Evolutionary conservation across 108 stramenopile genomes (phyloP).

Genomic region (Chaetoceros muelleri): DNA sequence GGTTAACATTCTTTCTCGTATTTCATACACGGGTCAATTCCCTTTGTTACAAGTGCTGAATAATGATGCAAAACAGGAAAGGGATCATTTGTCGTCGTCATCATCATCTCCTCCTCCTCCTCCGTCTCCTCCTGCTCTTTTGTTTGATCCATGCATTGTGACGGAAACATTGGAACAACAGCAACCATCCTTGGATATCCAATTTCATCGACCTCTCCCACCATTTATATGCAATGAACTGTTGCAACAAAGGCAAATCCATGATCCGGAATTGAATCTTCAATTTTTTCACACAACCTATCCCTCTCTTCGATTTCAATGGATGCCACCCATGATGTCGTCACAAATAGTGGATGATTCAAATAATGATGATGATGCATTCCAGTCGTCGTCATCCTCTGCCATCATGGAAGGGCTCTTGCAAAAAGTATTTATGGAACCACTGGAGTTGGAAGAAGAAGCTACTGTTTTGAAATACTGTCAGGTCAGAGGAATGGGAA

Average conservation of each 20-base stretch:
- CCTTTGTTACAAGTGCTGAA: background rate
- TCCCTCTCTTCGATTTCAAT: background rate
- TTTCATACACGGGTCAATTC: background rate
- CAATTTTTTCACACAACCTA: background rate
- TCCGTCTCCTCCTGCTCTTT: no score
- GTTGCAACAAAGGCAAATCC: background rate
- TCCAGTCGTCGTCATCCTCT: background rate
- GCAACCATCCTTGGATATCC: conserved; percentile 16
- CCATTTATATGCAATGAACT: conserved; percentile 3
- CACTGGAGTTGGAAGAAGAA: conserved; percentile 17
- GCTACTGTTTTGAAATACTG: conserved; percentile 32
- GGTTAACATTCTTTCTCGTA: background rate
- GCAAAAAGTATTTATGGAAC: conserved; percentile 1
- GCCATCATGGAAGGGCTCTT: background rate
- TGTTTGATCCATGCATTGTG: background rate
- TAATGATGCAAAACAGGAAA: background rate
- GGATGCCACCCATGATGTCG: conserved; percentile 6
- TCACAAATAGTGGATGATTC: conserved; percentile 23
- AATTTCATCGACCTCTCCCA: conserved; percentile 41
- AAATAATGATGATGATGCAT: conserved; percentile 16
- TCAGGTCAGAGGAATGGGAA: conserved; percentile 25
- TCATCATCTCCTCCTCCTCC: no score
- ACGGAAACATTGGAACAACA: conserved; percentile 14
- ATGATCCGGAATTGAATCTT: background rate
- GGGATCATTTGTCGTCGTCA: background rate